These are phyloP conservation scores for Fraxinus floribunda DNA, from an alignment of 305 asterid genomes.

Conservation along the genomic window DNA sequence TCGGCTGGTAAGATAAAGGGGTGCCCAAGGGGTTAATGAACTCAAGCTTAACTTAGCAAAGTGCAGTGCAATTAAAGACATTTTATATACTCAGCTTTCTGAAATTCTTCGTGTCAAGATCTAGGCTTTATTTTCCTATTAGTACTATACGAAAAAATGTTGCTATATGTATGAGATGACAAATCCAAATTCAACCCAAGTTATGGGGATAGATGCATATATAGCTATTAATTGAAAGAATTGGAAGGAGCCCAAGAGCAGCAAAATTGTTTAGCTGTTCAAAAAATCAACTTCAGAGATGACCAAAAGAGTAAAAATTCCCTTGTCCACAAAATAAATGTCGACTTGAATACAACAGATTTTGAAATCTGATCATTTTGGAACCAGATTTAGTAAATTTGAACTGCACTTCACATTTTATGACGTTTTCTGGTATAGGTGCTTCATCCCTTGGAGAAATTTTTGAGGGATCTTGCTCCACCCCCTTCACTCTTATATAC, in stretches of 20 bases:
- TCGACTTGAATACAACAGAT: too few species aligned
- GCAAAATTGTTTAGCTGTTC: neutral
- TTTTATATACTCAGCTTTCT: too few species aligned
- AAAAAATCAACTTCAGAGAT: neutral
- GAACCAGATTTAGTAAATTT: neutral
- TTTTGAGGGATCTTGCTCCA: conserved; percentile 20
- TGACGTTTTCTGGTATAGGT: conserved; percentile 26
- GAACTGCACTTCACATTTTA: conserved; percentile 30
- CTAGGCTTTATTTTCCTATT: too few species aligned
- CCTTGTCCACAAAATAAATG: neutral
- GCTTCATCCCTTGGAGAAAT: conserved; percentile 32
- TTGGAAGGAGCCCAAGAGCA: neutral
- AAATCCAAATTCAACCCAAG: neutral
- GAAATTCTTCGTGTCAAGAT: too few species aligned
- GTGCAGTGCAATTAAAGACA: too few species aligned
- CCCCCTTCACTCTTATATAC: conserved; percentile 29
- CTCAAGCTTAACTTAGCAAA: too few species aligned
- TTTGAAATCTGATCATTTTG: too few species aligned
- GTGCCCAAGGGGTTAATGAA: too few species aligned
- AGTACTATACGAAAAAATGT: neutral
- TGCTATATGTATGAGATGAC: too few species aligned
- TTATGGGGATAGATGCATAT: neutral
- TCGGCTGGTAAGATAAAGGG: too few species aligned
- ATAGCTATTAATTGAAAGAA: neutral
- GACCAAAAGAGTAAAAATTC: neutral